Conservation (phyloP, 2,329 filamentous ascomycete genomes). For the Seiridium cupressi region DNA sequence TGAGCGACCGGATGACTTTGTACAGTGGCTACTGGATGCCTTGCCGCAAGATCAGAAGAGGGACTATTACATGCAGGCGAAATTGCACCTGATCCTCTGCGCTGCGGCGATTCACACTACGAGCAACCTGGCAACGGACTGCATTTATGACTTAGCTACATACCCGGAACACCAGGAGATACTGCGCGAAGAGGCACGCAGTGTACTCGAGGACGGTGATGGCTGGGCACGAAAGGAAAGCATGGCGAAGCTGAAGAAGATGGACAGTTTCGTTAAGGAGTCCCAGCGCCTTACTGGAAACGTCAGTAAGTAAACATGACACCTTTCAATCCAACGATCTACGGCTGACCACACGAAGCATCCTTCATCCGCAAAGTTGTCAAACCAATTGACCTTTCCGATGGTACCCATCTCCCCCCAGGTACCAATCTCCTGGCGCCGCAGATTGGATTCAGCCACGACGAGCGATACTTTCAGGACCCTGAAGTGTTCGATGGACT, state of each 20-base stretch:
- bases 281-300: conserved; percentile 32
- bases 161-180: conserved; percentile 48
- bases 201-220: conserved; percentile 32
- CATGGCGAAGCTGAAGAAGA: conserved; percentile 35
- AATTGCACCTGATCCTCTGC: conserved; percentile 39
- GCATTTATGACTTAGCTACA: conserved; percentile 50
- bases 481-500: conserved; percentile 35
- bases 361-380: conserved; percentile 51
- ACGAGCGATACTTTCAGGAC: conserved; percentile 33
- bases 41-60: conserved; percentile 31
- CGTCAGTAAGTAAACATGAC: conserved; percentile 27
- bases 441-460: conserved; percentile 31
- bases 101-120: conserved; percentile 54
- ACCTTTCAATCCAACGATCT: background rate
- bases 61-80: conserved; percentile 34
- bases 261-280: conserved; percentile 40
- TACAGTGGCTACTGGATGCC: conserved; percentile 45
- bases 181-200: conserved; percentile 48
- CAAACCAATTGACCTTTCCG: conserved; percentile 49
- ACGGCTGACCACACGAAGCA: conserved; percentile 16
- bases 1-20: conserved; percentile 43
- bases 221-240: conserved; percentile 32
- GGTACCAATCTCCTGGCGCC: conserved; percentile 43
- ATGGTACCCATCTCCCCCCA: conserved; percentile 47
- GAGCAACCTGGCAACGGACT: conserved; percentile 41